Conservation (phyloP, 371 early-diverging fungal genomes). For the Mucor circinelloides region DNA sequence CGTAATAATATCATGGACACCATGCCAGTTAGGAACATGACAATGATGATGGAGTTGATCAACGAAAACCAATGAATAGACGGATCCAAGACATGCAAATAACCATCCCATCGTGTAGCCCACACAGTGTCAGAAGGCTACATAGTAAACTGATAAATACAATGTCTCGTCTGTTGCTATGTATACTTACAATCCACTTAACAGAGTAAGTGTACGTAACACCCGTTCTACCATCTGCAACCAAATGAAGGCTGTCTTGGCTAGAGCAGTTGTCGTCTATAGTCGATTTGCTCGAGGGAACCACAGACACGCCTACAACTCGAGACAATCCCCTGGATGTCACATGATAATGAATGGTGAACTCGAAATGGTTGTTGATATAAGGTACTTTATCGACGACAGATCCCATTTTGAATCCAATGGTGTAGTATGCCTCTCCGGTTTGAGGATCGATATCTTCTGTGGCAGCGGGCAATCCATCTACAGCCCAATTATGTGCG, state of each 20-base stretch:
- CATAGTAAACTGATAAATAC: neutral
- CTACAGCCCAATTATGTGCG: conserved; percentile 81
- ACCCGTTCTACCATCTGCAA: conserved; percentile 39
- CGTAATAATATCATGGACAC: conserved; percentile 85
- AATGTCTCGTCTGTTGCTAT: neutral
- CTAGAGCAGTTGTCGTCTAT: conserved; percentile 23
- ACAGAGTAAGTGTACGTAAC: conserved; percentile 88
- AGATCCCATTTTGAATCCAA: conserved; percentile 79
- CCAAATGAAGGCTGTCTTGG: conserved; percentile 8
- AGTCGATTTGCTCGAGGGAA: conserved; percentile 58
- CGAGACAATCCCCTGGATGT: conserved; percentile 58
- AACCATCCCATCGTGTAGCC: conserved; percentile 96
- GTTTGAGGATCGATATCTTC: conserved; percentile 59
- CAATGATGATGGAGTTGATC: conserved; percentile 87
- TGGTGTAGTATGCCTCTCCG: conserved; percentile 61
- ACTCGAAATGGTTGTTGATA: conserved; percentile 87
- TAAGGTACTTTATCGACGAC: neutral
- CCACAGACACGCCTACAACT: conserved; percentile 87
- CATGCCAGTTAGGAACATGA: conserved; percentile 85
- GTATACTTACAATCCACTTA: conserved; percentile 66
- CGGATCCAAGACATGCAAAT: conserved; percentile 83
- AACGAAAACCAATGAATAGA: conserved; percentile 82
- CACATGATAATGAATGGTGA: conserved; percentile 82
- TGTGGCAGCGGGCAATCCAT: conserved; percentile 89
- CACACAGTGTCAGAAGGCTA: conserved; percentile 71